These are phyloP conservation scores for Apophysomyces sp. DNA, from an alignment of 371 early-diverging fungal species.

Conservation along the genomic window DNA sequence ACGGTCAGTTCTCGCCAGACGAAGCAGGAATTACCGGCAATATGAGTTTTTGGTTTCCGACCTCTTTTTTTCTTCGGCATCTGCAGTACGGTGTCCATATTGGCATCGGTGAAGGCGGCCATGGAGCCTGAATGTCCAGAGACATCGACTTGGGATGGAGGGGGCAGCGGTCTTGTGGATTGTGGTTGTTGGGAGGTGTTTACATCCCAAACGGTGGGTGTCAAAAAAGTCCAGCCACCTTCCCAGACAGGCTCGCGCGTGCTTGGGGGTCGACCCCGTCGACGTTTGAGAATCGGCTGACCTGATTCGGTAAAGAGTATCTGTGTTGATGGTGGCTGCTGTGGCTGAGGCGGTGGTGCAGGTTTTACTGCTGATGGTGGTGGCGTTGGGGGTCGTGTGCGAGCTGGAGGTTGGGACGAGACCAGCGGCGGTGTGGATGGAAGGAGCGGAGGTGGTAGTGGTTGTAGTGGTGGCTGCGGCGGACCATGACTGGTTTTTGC, in stretches of 20 bases:
- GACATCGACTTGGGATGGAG: background rate
- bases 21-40: constrained; percentile 52
- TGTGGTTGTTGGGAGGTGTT: constrained; percentile 6
- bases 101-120: constrained; percentile 44
- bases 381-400: background rate
- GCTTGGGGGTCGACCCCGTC: constrained; percentile 41
- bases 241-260: constrained; percentile 33
- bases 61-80: constrained; percentile 51
- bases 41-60: constrained; percentile 48
- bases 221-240: constrained; percentile 49
- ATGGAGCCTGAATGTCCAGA: constrained; percentile 22
- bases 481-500: background rate
- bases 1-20: constrained; percentile 35
- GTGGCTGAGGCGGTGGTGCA: background rate
- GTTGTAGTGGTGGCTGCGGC: constrained; percentile 5
- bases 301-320: constrained; percentile 37
- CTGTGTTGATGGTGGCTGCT: constrained; percentile 21
- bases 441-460: background rate
- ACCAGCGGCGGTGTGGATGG: constrained; percentile 2
- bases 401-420: too few relatives aligned
- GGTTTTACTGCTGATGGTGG: background rate
- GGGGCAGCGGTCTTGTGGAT: background rate
- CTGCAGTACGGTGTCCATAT: constrained; percentile 38
- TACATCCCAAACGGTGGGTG: constrained; percentile 52
- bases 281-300: constrained; percentile 40